Evolutionary conservation across 495 filamentous ascomycete species (phyloP), one percentile per base, ranked within the genome.

Genomic region (Hypomontagnella monticulosa): DNA sequence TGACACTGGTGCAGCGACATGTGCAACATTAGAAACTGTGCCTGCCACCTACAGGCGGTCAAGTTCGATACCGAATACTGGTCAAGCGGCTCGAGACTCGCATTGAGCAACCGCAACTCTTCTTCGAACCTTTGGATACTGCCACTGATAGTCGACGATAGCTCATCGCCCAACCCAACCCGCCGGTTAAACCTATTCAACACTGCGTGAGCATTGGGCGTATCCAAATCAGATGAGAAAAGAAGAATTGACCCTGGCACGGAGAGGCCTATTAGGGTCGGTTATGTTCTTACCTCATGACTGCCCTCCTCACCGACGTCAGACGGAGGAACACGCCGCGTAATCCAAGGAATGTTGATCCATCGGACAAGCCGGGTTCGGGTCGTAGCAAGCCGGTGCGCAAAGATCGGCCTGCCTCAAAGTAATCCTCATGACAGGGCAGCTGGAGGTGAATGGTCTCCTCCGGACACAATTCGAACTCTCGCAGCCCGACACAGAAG

Each of bases 1-100:
- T 73, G 64, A 46, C 71, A 75, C 43, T 73, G 73, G 18, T 73
- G 69, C 59, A 58, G 71, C 12, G 64, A 73, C 41, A 68, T 60
- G 58, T 75, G 73, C 15, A 73, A 30, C 68, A 73, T 69, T 16
- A 73, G 32, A 23, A 67, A 67, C 20, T 72, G 67, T 1, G 68
- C 62, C 12, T 50, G 69, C 65, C 67, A 66, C 38, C 32, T 46
- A 15, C 54, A 63, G 8, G 50, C 56, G 32, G 34, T 37, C 4
- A 70, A 43, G 37, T 63, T 70, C 10, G 48, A 34, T 14, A 57
- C 50, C 32, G 57, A 72, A 47, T 72, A 70, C 16, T 58, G 70
- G 6, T 70, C 57, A 19, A 37, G 36, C 0, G 62, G 62, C 8
- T 36, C 34, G 27, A 70, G 48, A 11, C 33, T 57, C 12, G 57